Evolutionary conservation across 768 basidiomycete genomes (phyloP).

Genomic region (Rhodotorula kratochvilovae): DNA sequence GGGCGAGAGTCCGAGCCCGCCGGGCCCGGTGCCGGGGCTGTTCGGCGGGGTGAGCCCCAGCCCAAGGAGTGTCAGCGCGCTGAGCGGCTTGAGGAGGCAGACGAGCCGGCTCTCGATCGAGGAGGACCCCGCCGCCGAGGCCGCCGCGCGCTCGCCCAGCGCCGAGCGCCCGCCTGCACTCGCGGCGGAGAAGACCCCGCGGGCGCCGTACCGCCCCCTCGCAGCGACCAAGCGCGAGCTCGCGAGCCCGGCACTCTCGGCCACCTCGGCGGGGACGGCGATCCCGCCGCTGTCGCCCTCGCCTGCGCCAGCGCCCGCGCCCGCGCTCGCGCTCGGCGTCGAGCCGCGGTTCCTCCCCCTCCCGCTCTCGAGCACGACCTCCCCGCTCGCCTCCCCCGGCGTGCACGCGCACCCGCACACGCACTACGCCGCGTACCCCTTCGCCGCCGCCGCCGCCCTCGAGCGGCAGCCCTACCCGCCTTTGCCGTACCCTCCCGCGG

Average conservation of each 20-base stretch:
- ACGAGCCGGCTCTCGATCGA: slow-evolving; percentile 25
- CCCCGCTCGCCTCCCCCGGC: slow-evolving; percentile 23
- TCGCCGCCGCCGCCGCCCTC: neutral
- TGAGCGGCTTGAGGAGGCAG: slow-evolving; percentile 21
- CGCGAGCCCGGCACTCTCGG: slow-evolving; percentile 20
- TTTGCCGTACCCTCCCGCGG: slow-evolving; percentile 26
- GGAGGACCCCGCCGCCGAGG: slow-evolving; percentile 27
- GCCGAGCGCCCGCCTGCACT: neutral
- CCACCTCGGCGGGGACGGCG: neutral
- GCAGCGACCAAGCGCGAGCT: neutral
- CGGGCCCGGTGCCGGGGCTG: neutral
- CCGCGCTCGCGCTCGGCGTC: neutral
- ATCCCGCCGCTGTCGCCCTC: slow-evolving; percentile 7
- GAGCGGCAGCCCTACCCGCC: slow-evolving; percentile 11
- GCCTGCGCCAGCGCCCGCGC: neutral
- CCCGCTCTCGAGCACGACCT: slow-evolving; percentile 18
- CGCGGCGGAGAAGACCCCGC: neutral
- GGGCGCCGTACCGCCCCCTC: neutral
- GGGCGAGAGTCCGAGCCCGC: slow-evolving; percentile 11
- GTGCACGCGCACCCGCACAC: neutral
- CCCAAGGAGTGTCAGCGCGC: slow-evolving; percentile 13
- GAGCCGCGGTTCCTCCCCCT: slow-evolving; percentile 29
- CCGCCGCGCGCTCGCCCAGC: neutral
- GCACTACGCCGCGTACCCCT: neutral
- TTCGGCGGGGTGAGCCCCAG: neutral